Percentiles rank a stretch among this genome's conserved stretches.
Evolutionary conservation across 2,329 filamentous ascomycete genomes (phyloP).

Genomic region (Sporothrix sp.): DNA sequence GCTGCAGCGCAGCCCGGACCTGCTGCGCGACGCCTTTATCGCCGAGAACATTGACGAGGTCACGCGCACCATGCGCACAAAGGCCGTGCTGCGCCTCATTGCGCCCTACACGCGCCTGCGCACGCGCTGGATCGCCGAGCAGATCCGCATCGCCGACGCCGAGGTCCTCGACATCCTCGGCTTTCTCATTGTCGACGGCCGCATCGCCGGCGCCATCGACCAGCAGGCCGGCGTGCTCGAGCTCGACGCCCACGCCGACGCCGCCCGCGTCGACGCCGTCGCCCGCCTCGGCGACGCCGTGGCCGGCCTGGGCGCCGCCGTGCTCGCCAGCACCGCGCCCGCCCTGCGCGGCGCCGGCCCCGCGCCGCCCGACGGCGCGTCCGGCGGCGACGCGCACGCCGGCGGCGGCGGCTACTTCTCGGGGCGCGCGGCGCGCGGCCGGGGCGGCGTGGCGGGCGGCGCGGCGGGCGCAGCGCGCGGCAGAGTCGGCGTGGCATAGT

Average conservation of each 20-base stretch:
- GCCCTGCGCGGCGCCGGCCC: slow-evolving; percentile 31
- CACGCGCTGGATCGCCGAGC: slow-evolving; percentile 74
- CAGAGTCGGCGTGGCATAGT: too few species aligned
- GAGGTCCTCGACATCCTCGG: slow-evolving; percentile 96
- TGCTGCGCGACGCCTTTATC: slow-evolving; percentile 88
- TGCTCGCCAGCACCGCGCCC: slow-evolving; percentile 72
- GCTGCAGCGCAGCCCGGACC: slow-evolving; percentile 75
- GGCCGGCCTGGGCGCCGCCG: slow-evolving; percentile 54
- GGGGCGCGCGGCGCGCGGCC: too few species aligned
- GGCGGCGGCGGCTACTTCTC: not conserved
- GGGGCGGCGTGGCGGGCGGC: too few species aligned
- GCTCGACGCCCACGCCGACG: slow-evolving; percentile 62
- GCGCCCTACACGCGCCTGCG: slow-evolving; percentile 92
- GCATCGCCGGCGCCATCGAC: slow-evolving; percentile 80
- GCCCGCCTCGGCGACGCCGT: slow-evolving; percentile 63
- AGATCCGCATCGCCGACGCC: slow-evolving; percentile 71
- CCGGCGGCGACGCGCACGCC: too few species aligned
- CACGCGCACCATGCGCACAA: slow-evolving; percentile 94
- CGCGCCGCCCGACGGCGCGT: too few species aligned
- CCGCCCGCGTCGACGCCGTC: slow-evolving; percentile 64
- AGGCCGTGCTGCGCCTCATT: slow-evolving; percentile 85
- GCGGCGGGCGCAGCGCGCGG: too few species aligned
- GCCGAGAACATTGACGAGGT: slow-evolving; percentile 99
- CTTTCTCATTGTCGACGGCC: slow-evolving; percentile 83
- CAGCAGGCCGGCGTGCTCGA: slow-evolving; percentile 77